Evolutionary conservation across 257 asterid species (phyloP), one percentile per base, ranked within the genome.

Genomic region (Penstemon davidsonii): DNA sequence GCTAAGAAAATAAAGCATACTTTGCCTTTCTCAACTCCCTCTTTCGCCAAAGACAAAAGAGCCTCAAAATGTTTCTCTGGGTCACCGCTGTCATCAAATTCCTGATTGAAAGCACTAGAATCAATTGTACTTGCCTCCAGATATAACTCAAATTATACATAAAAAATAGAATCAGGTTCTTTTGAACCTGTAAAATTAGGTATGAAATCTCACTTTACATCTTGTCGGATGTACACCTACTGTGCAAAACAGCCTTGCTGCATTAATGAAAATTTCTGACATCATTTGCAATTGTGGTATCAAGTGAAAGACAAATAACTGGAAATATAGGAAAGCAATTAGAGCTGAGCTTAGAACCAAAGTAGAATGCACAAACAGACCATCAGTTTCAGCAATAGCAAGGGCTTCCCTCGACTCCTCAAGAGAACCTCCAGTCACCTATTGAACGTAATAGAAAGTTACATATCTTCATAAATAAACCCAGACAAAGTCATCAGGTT

Each of bases 141-240:
- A 60, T 37, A 73, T 13, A 62, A 52, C 40, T 39, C 44, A 7
- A 9, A 46, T 42, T 7, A 68, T 54, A 53, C 49, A 66, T 60
- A 49, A 56, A 25, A 19, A 67, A 74, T 45, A 39, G 54, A 64
- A 59, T 33, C 19, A 52, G 65, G 39, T 60, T 42, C 33, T 68
- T 13, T 7, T 25, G 66, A 57, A 52, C 40, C 66, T 43, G 47
- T 58, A 53, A 36, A 55, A 15, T 55, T 68, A 67, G 67, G 60
- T 36, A 72, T 46, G 64, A 67, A 69, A 50, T 61, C 92, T 78
- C 76, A 93, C 98, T 40, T 81, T 93, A 85, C 99, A 90, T 90
- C 99, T 83, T 50, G 99, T 93, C 52, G 99, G 99, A 79, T 93
- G 99, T 81, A 93, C 99, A 65, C 97, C 99, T 59, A 93, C 99